phyloP scores from a whole-genome alignment of 140 eudicot species.

The Flaveria floridana region DNA sequence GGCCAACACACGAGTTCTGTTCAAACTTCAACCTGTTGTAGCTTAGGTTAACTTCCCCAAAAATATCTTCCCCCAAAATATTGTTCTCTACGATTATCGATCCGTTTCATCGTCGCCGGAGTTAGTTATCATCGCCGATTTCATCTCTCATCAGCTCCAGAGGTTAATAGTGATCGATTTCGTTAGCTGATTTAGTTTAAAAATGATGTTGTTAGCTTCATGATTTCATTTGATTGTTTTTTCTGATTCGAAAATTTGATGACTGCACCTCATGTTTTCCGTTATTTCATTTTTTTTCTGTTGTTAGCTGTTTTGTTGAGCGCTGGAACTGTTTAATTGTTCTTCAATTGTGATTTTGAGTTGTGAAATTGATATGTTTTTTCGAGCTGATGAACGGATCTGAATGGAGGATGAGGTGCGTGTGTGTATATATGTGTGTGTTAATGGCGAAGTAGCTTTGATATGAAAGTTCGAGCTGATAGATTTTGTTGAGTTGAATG shows the following conservation, averaged over 20 bases:
- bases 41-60: not conserved
- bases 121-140: conserved; percentile 14
- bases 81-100: conserved; percentile 18
- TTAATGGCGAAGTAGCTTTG: not conserved
- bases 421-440: not conserved
- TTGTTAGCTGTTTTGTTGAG: not conserved
- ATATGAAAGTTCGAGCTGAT: conserved; percentile 9
- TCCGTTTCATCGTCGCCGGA: conserved; percentile 25
- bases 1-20: not conserved
- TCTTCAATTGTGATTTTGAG: conserved; percentile 16
- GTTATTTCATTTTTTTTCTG: not conserved
- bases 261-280: not conserved
- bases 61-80: not conserved
- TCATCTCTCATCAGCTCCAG: not conserved
- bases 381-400: not conserved
- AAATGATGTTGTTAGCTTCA: too few species aligned
- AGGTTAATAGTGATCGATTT: conserved; percentile 20
- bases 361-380: not conserved
- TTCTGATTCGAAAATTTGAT: not conserved
- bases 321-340: not conserved
- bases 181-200: not conserved
- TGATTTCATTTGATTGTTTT: not conserved
- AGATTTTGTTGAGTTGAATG: conserved; percentile 3
- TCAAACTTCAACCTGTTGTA: not conserved
- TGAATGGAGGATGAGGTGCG: conserved; percentile 2